Conservation (phyloP, 768 basidiomycete genomes). For the Termitomyces sp. region DNA sequence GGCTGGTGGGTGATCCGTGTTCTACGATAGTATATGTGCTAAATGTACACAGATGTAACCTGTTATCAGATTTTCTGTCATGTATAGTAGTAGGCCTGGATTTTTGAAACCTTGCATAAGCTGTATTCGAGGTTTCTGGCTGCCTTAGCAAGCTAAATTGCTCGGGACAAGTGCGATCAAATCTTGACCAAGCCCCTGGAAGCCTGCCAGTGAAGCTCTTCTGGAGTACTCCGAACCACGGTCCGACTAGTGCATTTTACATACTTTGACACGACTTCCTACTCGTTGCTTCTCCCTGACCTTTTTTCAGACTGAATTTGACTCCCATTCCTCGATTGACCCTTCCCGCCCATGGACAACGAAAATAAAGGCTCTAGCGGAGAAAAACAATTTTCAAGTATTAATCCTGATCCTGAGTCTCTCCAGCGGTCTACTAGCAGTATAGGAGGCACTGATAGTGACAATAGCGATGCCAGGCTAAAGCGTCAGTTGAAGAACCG, state of each 20-base stretch:
- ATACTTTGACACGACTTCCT: neutral
- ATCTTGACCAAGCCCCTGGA: neutral
- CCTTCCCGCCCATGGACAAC: neutral
- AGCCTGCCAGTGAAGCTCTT: neutral
- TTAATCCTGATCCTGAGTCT: too few species aligned
- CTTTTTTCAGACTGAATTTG: too few species aligned
- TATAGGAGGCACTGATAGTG: neutral
- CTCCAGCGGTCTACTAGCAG: neutral
- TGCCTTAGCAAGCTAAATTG: neutral
- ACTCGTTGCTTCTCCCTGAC: neutral
- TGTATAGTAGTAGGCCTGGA: neutral
- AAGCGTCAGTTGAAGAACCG: conserved; percentile 66
- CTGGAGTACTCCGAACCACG: neutral
- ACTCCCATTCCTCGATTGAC: too few species aligned
- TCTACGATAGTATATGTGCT: neutral
- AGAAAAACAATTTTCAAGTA: neutral
- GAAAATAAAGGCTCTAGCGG: too few species aligned
- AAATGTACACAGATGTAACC: neutral
- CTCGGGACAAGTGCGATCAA: neutral
- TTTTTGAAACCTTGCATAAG: neutral
- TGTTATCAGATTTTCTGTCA: neutral
- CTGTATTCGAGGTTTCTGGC: too few species aligned
- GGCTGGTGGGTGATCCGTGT: conserved; percentile 54
- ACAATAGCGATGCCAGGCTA: conserved; percentile 22
- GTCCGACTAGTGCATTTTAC: neutral